Evolutionary conservation across 2,329 filamentous ascomycete species (phyloP).

Genomic region (Neofusicoccum cordaticola): DNA sequence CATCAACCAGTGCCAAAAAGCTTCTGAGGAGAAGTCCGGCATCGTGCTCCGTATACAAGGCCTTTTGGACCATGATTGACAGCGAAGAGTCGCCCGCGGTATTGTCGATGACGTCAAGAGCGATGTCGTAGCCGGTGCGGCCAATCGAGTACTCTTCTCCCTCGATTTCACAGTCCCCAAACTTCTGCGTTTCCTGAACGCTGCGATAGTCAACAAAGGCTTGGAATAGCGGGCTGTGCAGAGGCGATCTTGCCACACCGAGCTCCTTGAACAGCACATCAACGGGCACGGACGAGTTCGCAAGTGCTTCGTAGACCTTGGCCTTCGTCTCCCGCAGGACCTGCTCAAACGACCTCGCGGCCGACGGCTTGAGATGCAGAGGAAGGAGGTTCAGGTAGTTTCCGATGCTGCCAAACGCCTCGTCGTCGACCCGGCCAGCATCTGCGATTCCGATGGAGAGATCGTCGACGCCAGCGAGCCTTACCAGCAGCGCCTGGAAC

Average conservation of each 20-base stretch:
- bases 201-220: slow-evolving; percentile 32
- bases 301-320: slow-evolving; percentile 24
- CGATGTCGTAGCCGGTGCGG: slow-evolving; percentile 9
- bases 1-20: too few species aligned
- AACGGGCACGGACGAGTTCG: slow-evolving; percentile 31
- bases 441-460: slow-evolving; percentile 44
- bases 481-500: slow-evolving; percentile 31
- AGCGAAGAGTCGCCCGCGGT: not conserved
- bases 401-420: slow-evolving; percentile 32
- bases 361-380: slow-evolving; percentile 27
- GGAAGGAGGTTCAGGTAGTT: slow-evolving; percentile 42
- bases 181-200: not conserved
- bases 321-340: slow-evolving; percentile 19
- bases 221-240: slow-evolving; percentile 37
- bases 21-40: too few species aligned
- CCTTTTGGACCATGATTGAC: slow-evolving; percentile 10
- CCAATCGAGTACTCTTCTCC: too few species aligned
- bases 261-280: slow-evolving; percentile 33
- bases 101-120: slow-evolving; percentile 13
- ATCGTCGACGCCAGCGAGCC: slow-evolving; percentile 27
- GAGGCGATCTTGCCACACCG: slow-evolving; percentile 23
- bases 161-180: too few species aligned
- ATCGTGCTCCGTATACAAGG: not conserved
- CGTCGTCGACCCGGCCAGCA: slow-evolving; percentile 31
- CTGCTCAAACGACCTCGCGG: slow-evolving; percentile 21